Evolutionary conservation across 2,329 filamentous ascomycete species (phyloP).

Genomic region (Colletotrichum scovillei): DNA sequence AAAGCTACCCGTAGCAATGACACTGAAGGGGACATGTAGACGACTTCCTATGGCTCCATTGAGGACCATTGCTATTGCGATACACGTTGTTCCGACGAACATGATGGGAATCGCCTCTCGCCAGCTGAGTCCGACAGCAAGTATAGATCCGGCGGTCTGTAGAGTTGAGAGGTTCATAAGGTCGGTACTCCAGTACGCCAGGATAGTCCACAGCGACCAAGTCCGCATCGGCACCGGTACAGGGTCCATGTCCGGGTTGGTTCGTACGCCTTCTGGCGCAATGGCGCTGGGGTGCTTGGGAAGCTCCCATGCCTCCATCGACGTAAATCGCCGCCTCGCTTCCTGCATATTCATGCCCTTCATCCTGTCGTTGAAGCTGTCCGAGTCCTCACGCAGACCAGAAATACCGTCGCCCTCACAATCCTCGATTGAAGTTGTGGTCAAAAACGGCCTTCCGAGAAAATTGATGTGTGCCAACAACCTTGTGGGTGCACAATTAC

Average conservation of each 20-base stretch:
- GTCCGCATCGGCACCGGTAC: constrained; percentile 38
- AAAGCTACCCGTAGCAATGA: constrained; percentile 48
- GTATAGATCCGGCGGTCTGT: constrained; percentile 48
- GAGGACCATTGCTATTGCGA: constrained; percentile 59
- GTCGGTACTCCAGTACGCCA: constrained; percentile 51
- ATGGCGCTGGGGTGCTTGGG: constrained; percentile 59
- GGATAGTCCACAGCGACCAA: constrained; percentile 49
- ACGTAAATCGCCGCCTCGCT: constrained; percentile 52
- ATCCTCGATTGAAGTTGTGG: background rate
- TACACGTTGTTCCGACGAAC: constrained; percentile 47
- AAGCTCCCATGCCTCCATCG: constrained; percentile 56
- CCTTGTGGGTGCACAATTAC: background rate
- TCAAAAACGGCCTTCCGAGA: background rate
- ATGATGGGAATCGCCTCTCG: constrained; percentile 42
- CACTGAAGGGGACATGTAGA: constrained; percentile 51
- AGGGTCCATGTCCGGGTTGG: constrained; percentile 33
- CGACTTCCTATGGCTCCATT: constrained; percentile 50
- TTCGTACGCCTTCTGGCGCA: constrained; percentile 56
- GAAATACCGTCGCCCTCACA: background rate
- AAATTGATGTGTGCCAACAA: background rate
- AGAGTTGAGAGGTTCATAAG: constrained; percentile 48
- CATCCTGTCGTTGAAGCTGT: constrained; percentile 34
- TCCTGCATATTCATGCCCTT: constrained; percentile 37
- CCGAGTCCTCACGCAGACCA: background rate
- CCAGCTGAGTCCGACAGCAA: constrained; percentile 49